These are phyloP conservation scores for Aureoboletus auriporus DNA, from an alignment of 768 basidiomycete species.

Conservation along the genomic window DNA sequence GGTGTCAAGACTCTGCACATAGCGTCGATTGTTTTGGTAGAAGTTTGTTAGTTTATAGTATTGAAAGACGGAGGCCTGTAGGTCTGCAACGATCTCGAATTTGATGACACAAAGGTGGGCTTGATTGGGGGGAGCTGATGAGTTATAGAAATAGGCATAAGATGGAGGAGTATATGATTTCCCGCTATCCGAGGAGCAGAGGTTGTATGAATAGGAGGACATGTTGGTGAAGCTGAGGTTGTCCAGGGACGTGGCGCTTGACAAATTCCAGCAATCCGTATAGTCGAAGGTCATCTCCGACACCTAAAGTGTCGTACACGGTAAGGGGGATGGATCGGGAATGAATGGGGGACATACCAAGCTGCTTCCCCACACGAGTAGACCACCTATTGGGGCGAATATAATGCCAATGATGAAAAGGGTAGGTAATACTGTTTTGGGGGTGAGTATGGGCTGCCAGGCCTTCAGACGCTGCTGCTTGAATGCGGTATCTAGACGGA, in stretches of 20 bases:
- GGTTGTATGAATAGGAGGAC: constrained; percentile 60
- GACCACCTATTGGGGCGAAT: constrained; percentile 93
- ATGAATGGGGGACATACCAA: constrained; percentile 40
- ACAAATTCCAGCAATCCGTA: constrained; percentile 77
- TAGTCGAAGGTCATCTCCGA: constrained; percentile 96
- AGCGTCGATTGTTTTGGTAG: constrained; percentile 97
- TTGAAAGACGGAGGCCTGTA: constrained; percentile 73
- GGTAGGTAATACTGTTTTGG: constrained; percentile 95
- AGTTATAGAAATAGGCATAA: constrained; percentile 69
- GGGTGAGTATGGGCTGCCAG: constrained; percentile 99
- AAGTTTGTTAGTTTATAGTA: constrained; percentile 98
- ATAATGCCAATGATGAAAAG: constrained; percentile 92
- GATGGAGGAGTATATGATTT: constrained; percentile 50
- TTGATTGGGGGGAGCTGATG: constrained; percentile 41
- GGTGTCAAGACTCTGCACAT: constrained; percentile 86
- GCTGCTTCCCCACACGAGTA: constrained; percentile 88
- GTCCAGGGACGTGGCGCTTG: constrained; percentile 32
- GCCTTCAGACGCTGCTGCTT: constrained; percentile 99
- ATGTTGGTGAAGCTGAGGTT: constrained; percentile 45
- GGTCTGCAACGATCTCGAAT: constrained; percentile 78
- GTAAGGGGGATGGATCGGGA: constrained; percentile 19
- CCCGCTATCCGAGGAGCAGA: constrained; percentile 55
- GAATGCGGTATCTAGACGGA: constrained; percentile 83
- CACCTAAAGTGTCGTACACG: constrained; percentile 43
- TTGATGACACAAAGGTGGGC: constrained; percentile 68